These are phyloP conservation scores for Plectosphaerella plurivora DNA, from an alignment of 2,329 filamentous ascomycete species.

Conservation along the genomic window DNA sequence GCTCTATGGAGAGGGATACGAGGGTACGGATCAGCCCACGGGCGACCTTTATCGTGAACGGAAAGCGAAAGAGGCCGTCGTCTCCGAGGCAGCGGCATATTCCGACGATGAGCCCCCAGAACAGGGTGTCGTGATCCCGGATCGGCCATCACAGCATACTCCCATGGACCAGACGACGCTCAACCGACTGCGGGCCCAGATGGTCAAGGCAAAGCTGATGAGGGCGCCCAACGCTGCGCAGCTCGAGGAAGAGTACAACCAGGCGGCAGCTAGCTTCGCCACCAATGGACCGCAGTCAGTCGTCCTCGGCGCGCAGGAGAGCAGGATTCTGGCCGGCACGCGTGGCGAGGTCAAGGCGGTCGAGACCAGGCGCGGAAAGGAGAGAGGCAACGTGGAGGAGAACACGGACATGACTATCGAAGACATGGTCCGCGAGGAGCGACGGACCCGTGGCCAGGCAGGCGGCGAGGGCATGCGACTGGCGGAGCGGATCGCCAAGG, in stretches of 20 bases:
- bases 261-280: conserved; percentile 60
- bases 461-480: conserved; percentile 79
- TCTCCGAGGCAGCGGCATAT: background rate
- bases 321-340: conserved; percentile 74
- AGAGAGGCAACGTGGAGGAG: conserved; percentile 79
- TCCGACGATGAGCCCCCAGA: conserved; percentile 23
- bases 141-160: conserved; percentile 43
- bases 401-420: conserved; percentile 96
- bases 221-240: conserved; percentile 69
- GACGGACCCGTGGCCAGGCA: conserved; percentile 70
- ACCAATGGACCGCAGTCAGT: conserved; percentile 62
- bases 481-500: conserved; percentile 91
- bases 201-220: conserved; percentile 92
- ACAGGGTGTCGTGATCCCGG: conserved; percentile 55
- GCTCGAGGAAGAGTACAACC: conserved; percentile 80
- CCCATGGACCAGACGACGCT: conserved; percentile 72
- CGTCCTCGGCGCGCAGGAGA: conserved; percentile 83
- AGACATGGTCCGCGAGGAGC: conserved; percentile 95
- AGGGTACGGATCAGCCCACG: conserved; percentile 79
- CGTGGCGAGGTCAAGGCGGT: conserved; percentile 72
- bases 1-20: conserved; percentile 80
- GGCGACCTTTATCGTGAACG: conserved; percentile 83
- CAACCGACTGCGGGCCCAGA: conserved; percentile 85
- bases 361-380: conserved; percentile 74
- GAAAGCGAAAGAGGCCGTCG: conserved; percentile 45